Evolutionary conservation across 768 basidiomycete species (phyloP), one percentile per base, ranked within the genome.

Genomic region (Pholiota microspora): DNA sequence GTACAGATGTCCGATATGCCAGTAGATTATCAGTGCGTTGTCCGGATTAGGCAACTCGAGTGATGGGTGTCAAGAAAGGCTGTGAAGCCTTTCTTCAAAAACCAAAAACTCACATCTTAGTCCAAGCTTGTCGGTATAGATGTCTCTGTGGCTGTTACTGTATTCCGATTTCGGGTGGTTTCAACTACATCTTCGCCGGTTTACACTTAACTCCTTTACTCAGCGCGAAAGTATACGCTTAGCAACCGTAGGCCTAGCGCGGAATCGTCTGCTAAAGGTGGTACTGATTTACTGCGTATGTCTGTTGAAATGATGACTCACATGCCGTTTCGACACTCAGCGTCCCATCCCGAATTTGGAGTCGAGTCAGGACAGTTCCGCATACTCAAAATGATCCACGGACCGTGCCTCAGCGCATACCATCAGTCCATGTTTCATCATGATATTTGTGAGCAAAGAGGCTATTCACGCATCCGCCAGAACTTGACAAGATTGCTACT

Each of bases 281-380:
- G 49, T 32, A 49, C 15, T 27, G 44, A 53, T 36, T 42, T 58
- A 48, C 38, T 58, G 52, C 49, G 23, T 54, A 55, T 61, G 57
- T 62, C 50, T 59, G 49, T 45, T 55, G 57, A 59, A 52, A 40
- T 65, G 60, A 62, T 68, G 67, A 69, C 63, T 70, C 69, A 66
- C 58, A 53, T 55, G 56, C 60, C 60, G 44, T 54, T 25, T 64
- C 61, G 52, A 57, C 58, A 50, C 61, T 55, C 48, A 60, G 49
- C 42, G 48, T 54, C 56, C 35, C 57, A 50, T 55, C 58, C 59
- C 54, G 60, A 64, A 62, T 66, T 60, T 68, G 60, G 66, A 67
- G 63, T 64, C 61, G 69, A 70, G 67, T 70, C 71, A 71, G 60
- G 57, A 63, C 64, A 62, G 59, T 67, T 67, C 69, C 71, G 68